Conservation (phyloP, 1,284 basidiomycete species). For the Apiotrichum montevideense region DNA sequence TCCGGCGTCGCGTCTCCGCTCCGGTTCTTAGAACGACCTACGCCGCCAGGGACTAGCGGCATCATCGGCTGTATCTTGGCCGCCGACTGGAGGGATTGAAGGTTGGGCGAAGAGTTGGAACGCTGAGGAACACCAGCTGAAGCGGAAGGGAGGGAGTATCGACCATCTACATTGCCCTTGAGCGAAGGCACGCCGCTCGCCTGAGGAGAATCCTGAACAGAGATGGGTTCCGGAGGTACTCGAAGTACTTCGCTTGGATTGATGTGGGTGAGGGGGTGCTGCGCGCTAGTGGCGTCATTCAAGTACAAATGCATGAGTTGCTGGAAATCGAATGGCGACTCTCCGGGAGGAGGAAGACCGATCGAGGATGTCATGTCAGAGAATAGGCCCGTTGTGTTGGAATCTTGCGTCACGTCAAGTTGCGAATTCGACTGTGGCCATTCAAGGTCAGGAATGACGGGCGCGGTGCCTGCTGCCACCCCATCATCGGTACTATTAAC, state of each 20-base stretch:
- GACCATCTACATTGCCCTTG: conserved; percentile 23
- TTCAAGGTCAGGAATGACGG: conserved; percentile 1
- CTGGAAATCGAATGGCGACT: conserved; percentile 44
- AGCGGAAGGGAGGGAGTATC: not conserved
- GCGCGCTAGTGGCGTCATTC: conserved; percentile 29
- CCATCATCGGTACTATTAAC: not conserved
- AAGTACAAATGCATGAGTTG: conserved; percentile 48
- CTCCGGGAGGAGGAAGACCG: conserved; percentile 3
- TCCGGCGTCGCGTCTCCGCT: conserved; percentile 10
- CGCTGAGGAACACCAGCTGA: conserved; percentile 11
- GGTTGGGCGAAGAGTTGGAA: conserved; percentile 44
- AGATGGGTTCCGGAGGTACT: conserved; percentile 10
- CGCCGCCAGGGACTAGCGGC: not conserved
- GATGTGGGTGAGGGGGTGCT: conserved; percentile 66
- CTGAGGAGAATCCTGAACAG: conserved; percentile 21
- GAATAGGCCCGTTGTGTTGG: conserved; percentile 7
- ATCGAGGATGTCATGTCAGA: not conserved
- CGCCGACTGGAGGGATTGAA: conserved; percentile 24
- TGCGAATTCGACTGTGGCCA: not conserved
- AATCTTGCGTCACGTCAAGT: conserved; percentile 3
- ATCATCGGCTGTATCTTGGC: conserved; percentile 5
- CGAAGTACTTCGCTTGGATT: conserved; percentile 78
- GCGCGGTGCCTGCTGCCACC: conserved; percentile 17
- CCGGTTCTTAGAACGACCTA: not conserved
- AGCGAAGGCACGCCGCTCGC: conserved; percentile 17